Evolutionary conservation across 1,284 basidiomycete species (phyloP), one percentile per base, ranked within the genome.

Genomic region (Leccinum solheimii): DNA sequence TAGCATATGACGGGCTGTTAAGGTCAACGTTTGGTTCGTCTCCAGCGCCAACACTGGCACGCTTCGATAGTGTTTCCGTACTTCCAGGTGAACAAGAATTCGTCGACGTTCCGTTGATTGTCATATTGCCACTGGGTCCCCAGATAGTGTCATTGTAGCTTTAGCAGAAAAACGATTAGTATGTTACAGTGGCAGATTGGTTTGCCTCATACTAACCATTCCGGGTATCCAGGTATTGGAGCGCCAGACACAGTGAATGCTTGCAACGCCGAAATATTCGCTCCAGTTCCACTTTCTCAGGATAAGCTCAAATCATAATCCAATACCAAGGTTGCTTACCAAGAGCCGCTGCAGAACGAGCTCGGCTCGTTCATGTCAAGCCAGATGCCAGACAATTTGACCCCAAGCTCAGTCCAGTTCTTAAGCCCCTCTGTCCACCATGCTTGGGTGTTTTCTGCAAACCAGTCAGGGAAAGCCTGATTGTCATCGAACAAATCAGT

Each of bases 311-410:
- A 1, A 54, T 27, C 2, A 3, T 2, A 2, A n/a, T 23, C 6
- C 5, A 6, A 55, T 13, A 5, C 21, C 8, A 14, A 7, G 16
- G n/a, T 38, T 56, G 71, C 81, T 60, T 62, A 86, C 86, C 87
- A 88, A 34, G 86, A 86, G 32, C 82, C 79, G 57, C 81, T 77
- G 70, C 86, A 88, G 72, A 89, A 88, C 3, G 85, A 87, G 45
- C 81, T 83, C 13, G 81, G 78, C 66, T 90, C 87, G 58, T 90
- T 89, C 86, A 91, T 90, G 72, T 92, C 90, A 0, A 91, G 78
- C 90, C 90, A 92, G 57, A 91, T 83, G 3, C 88, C 88, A 40
- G 84, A 84, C 68, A 85, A 87, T 48, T 82, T 78, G 23, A 90
- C 79, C 2, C 86, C 86, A 3, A 77, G 69, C n/a, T 76, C 66